phyloP scores from a whole-genome alignment of 495 filamentous ascomycete genomes.

The Opeltia flavorubescens region DNA sequence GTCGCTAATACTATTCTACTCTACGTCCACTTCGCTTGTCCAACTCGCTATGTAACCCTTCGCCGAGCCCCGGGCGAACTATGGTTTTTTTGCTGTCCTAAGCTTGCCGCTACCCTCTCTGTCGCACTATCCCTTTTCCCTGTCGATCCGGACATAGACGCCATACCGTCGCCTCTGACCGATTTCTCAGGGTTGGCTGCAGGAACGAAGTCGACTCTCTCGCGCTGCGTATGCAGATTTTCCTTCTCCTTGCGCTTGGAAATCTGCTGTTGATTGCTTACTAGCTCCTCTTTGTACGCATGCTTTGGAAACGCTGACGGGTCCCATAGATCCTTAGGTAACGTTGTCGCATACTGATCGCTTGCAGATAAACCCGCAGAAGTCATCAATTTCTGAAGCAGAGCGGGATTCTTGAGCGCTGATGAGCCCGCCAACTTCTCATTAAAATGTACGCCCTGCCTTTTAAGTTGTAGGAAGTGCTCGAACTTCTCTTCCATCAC shows the following conservation, averaged over 20 bases:
- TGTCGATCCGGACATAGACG: background rate
- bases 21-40: too few relatives aligned
- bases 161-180: background rate
- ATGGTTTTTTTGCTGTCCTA: conserved; percentile 8
- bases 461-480: conserved; percentile 75
- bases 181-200: conserved; percentile 17
- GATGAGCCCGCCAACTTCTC: conserved; percentile 55
- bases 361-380: conserved; percentile 60
- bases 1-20: too few relatives aligned
- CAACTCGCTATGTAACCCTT: background rate
- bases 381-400: conserved; percentile 63
- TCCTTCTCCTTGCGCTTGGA: conserved; percentile 45
- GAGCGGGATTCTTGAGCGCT: conserved; percentile 65
- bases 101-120: conserved; percentile 16
- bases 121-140: conserved; percentile 11
- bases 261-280: conserved; percentile 47
- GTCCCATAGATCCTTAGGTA: conserved; percentile 55
- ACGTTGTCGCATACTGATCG: conserved; percentile 62
- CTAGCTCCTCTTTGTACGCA: conserved; percentile 62
- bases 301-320: conserved; percentile 47
- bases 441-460: conserved; percentile 83
- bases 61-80: background rate
- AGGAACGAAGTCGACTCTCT: conserved; percentile 65
- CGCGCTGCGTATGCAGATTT: conserved; percentile 37
- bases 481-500: conserved; percentile 58